Base-by-base conservation (phyloP, 179 eudicot genomes). In the Beta corolliflora region DNA sequence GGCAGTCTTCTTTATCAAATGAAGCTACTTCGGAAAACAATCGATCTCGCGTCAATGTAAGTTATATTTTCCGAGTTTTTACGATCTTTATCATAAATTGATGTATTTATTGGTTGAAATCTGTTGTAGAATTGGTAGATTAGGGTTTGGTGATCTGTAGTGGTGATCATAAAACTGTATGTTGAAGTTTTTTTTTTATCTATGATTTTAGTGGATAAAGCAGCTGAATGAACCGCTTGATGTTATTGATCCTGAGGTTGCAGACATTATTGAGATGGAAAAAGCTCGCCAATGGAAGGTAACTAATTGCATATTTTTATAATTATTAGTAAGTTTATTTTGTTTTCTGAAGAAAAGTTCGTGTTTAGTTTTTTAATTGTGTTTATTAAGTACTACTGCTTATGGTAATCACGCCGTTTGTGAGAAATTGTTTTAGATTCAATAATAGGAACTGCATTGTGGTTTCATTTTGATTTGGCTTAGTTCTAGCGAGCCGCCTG, bases 221-320 rank as follows among this genome's bases (percentile, higher is more conserved):
- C 96, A 96, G 80, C 67, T 94, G 88, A 93, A 96, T 89, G 93
- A 93, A 82, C 92, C 98, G 29, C 86, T 96, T 54, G 94, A 93
- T 81, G 91, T 77, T 29, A 88, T 91, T 79, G 97, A 96, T 90
- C 99, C 98, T 60, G 98, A 93, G 86, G 87, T 95, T 73, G 98
- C 98, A 29, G 91, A 95, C 76, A 94, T 95, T 64, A 95, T 95
- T 84, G 99, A 93, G 85, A 95, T 66, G 52, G 99, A 95, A 79
- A 95, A 95, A 81, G 89, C 98, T 72, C 89, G 99, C 50, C 99
- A 95, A 85, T 95, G 98, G 99, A 95, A 95, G 94, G 99, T 95
- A 64, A 25, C 25, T 25, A 25, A 25, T 25, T 25, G 25, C 25
- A 25, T 25, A 25, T 25, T 25, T 25, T 25, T 25, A 25, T 25